A percentile compares a stretch with the other conserved stretches of the same genome.
Evolutionary conservation across 148 eudicot genomes (phyloP).

Genomic region (Cornus florida): DNA sequence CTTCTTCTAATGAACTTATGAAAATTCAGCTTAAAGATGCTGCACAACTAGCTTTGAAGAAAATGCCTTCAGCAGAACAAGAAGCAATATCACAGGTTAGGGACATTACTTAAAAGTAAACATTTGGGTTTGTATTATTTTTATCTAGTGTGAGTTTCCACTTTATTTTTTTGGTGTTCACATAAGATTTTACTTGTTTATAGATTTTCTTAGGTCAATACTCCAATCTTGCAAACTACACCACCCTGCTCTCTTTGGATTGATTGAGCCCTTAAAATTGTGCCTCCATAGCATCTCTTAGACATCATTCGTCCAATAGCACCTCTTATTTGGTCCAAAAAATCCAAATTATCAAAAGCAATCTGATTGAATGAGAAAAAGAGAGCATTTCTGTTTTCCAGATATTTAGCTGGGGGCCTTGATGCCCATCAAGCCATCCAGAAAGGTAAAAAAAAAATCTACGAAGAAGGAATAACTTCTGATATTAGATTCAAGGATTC

Average conservation of each 20-base stretch:
- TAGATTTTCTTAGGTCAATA: not conserved
- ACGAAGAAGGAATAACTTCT: not conserved
- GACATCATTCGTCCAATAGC: not conserved
- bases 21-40: conserved; percentile 78
- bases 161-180: not conserved
- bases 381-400: not conserved
- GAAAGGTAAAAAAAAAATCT: not conserved
- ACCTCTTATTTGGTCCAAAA: not conserved
- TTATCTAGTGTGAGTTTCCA: not conserved
- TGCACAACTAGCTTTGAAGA: conserved; percentile 91
- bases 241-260: not conserved
- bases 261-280: not conserved
- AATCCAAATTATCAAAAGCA: not conserved
- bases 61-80: conserved; percentile 90
- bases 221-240: not conserved
- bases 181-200: not conserved
- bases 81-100: conserved; percentile 93
- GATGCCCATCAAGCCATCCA: not conserved
- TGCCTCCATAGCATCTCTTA: not conserved
- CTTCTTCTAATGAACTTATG: conserved; percentile 3
- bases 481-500: not conserved
- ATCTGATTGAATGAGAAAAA: not conserved
- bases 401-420: not conserved
- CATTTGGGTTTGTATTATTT: not conserved
- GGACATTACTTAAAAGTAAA: not conserved